A percentile compares a stretch with the other conserved stretches of the same genome.
Conservation (phyloP, 1,284 basidiomycete species). For the Boletellus sp. region DNA sequence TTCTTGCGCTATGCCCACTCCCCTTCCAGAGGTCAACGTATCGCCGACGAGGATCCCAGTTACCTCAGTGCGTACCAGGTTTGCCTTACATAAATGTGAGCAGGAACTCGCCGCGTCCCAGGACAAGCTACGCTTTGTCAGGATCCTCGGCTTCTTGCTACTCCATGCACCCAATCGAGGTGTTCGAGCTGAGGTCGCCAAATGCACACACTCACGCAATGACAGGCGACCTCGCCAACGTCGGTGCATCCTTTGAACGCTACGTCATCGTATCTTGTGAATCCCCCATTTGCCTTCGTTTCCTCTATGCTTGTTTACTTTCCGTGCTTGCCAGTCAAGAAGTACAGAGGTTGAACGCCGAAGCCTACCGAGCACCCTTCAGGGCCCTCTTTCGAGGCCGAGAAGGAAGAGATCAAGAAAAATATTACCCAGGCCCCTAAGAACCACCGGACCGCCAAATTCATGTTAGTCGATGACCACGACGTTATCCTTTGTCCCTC, state of each 20-base stretch:
- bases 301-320: neutral
- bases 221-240: neutral
- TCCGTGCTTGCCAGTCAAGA: slow-evolving; percentile 1
- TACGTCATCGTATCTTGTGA: slow-evolving; percentile 5
- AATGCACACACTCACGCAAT: neutral
- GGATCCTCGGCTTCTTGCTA: slow-evolving; percentile 7
- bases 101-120: neutral
- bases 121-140: slow-evolving; percentile 1
- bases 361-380: neutral
- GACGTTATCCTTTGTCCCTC: neutral
- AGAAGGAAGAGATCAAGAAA: neutral
- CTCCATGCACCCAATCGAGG: neutral
- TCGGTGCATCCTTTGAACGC: slow-evolving; percentile 7
- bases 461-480: slow-evolving; percentile 2
- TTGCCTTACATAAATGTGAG: slow-evolving; percentile 3
- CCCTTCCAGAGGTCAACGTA: neutral
- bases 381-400: neutral
- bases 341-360: neutral
- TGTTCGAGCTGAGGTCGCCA: neutral
- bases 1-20: neutral
- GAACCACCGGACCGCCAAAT: neutral
- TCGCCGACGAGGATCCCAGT: neutral
- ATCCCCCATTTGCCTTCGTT: neutral
- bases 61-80: neutral
- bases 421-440: neutral